These are phyloP conservation scores for Asterochloris erici DNA, from an alignment of 139 green algal genomes.

Conservation along the genomic window DNA sequence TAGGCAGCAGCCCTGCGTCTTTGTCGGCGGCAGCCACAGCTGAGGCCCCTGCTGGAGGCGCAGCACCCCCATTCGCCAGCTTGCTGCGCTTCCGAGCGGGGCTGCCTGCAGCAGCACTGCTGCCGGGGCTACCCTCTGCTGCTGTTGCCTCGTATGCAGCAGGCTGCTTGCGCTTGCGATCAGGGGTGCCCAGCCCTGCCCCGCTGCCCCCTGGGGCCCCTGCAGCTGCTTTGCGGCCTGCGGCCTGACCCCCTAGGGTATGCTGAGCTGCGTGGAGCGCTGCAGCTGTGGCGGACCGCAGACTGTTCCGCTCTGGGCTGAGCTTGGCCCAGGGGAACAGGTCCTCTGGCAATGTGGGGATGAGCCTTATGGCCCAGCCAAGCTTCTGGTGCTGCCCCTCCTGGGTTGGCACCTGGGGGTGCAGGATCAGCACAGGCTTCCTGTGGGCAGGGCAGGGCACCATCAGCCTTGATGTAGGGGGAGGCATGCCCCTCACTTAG, in stretches of 20 bases:
- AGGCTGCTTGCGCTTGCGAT: neutral
- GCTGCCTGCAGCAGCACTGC: neutral
- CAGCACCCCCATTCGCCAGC: neutral
- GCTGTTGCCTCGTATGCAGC: neutral
- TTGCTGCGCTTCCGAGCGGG: no score
- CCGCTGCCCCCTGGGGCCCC: neutral
- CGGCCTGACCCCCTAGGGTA: neutral
- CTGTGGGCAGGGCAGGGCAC: neutral
- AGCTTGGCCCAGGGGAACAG: constrained; percentile 55
- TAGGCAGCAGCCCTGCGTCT: constrained; percentile 30
- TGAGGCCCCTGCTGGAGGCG: neutral
- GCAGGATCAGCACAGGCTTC: constrained; percentile 49
- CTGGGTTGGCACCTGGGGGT: constrained; percentile 27
- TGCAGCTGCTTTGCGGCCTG: neutral
- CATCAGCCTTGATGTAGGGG: no score
- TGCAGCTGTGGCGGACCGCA: constrained; percentile 20
- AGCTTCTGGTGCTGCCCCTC: neutral
- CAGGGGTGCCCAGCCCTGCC: no score
- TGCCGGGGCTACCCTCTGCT: neutral
- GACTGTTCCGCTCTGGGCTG: constrained; percentile 45
- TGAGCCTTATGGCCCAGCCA: constrained; percentile 7
- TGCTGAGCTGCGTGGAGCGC: neutral
- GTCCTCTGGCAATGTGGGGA: constrained; percentile 11
- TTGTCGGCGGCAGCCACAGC: neutral
- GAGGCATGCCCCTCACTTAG: no score